phyloP scores from a whole-genome alignment of 305 asterid species.

The Lippia alba region DNA sequence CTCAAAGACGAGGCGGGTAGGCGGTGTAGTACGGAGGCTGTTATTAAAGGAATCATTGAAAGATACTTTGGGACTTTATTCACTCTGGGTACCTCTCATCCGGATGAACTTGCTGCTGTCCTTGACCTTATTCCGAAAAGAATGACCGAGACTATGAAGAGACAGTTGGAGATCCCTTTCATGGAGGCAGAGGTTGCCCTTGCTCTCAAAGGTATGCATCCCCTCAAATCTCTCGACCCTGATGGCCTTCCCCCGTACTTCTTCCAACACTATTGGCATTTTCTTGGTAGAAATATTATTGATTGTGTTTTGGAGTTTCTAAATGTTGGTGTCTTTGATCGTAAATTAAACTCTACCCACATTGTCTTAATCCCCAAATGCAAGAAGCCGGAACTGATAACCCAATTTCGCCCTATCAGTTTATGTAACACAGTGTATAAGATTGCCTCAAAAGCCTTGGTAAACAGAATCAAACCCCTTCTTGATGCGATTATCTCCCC shows the following conservation, averaged over 20 bases:
- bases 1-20: too few relatives aligned
- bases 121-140: too few relatives aligned
- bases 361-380: background rate
- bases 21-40: too few relatives aligned
- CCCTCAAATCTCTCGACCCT: background rate
- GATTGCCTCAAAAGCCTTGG: background rate
- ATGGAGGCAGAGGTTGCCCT: too few relatives aligned
- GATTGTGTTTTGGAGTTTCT: background rate
- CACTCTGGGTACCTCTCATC: too few relatives aligned
- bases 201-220: too few relatives aligned
- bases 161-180: too few relatives aligned
- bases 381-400: background rate
- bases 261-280: background rate
- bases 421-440: background rate
- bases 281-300: background rate
- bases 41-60: too few relatives aligned
- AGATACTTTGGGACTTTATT: too few relatives aligned
- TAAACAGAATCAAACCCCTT: background rate
- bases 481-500: background rate
- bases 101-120: too few relatives aligned
- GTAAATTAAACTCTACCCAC: background rate
- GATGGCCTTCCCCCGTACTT: background rate
- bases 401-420: background rate
- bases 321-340: too few relatives aligned
- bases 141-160: too few relatives aligned